Evolutionary conservation across 129 eudicot species (phyloP), one percentile per base, ranked within the genome.

Genomic region (Heracleum sosnowskyi): DNA sequence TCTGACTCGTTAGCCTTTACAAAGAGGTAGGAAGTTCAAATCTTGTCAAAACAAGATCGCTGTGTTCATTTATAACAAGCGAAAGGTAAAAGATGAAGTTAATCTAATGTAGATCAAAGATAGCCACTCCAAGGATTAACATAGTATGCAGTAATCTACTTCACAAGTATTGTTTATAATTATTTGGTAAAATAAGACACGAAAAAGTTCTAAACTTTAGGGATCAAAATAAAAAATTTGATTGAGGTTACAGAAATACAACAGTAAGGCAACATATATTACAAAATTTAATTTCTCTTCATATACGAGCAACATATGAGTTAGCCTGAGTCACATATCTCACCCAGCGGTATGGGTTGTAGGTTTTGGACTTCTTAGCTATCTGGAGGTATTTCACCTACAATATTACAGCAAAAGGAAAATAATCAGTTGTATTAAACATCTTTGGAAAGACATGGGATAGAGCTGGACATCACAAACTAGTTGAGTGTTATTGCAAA

Each of bases 251-350:
- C 10, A 75, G 8, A 74, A 33, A 22, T 31, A 75, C 66, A 31
- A 35, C 66, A 75, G 11, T 22, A 20, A 5, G 29, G 41, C 17
- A 12, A 33, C 22, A 45, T 0, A 34, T 40, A 79, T 40, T 51
- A 44, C 55, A 79, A 75, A 75, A 35, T 39, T 28, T 31, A 42
- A 77, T 69, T 42, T 41, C 12, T 73, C 26, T 73, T 90, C 92
- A 93, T 87, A 87, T 86, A 77, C 98, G 98, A 68, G 98, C 98
- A 70, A 93, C 98, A 57, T 93, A 93, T 26, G 98, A 93, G 80
- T 93, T 93, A 24, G 98, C 93, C 77, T 93, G 98, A 29, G 98
- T 93, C 28, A 93, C 97, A 55, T 93, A 93, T 86, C 97, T 88
- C 79, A 93, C 96, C 98, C 96, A 93, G 68, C 96, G 89, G 78